These are phyloP conservation scores for Tanacetum coccineum DNA, from an alignment of 129 eudicot species.

Conservation along the genomic window DNA sequence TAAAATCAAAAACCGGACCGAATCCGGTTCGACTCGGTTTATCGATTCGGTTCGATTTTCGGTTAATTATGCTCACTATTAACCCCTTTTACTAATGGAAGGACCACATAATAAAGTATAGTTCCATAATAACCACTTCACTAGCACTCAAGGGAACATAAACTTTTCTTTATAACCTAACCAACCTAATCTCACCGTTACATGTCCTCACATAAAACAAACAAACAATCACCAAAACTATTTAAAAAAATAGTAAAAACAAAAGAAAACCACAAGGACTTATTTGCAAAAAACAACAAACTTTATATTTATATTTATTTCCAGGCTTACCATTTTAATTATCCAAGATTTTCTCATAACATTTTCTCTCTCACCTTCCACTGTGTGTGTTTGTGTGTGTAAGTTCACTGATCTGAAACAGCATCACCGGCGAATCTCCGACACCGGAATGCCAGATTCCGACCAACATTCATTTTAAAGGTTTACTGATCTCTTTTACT, in stretches of 20 bases:
- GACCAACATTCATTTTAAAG: not conserved
- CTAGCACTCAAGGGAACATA: too few species aligned
- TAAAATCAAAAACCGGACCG: too few species aligned
- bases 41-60: too few species aligned
- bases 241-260: not conserved
- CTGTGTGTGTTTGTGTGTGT: not conserved
- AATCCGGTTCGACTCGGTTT: too few species aligned
- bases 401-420: constrained; percentile 5
- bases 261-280: constrained; percentile 12
- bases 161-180: not conserved
- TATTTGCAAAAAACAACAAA: not conserved
- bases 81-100: too few species aligned
- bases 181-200: constrained; percentile 3
- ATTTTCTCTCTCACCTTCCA: not conserved
- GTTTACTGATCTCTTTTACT: constrained; percentile 6
- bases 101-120: too few species aligned
- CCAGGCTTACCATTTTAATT: not conserved
- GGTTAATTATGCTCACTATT: too few species aligned
- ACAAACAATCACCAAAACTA: not conserved
- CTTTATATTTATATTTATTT: not conserved
- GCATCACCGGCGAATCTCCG: constrained; percentile 8
- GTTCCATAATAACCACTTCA: too few species aligned
- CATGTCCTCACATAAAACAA: constrained; percentile 12
- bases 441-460: constrained; percentile 15
- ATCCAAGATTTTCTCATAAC: too few species aligned